A percentile compares a stretch with the other conserved stretches of the same genome.
These are phyloP conservation scores for Hypoxylon subgilvum DNA, from an alignment of 495 filamentous ascomycete species.

Conservation along the genomic window DNA sequence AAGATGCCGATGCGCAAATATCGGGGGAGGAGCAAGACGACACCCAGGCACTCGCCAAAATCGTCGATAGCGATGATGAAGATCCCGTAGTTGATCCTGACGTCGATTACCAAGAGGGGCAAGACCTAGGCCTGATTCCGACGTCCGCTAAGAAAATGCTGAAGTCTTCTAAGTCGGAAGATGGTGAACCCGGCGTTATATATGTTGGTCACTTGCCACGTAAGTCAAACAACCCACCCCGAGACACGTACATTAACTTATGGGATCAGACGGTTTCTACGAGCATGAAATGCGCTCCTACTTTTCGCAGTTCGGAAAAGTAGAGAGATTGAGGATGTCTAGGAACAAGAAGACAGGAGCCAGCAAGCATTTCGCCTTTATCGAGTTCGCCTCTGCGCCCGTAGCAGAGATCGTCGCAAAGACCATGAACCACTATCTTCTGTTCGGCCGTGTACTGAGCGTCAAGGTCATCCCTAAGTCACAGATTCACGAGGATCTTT, in stretches of 20 bases:
- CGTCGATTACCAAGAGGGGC: slow-evolving; percentile 53
- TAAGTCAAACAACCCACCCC: slow-evolving; percentile 7
- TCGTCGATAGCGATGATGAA: slow-evolving; percentile 82
- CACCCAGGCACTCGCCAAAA: slow-evolving; percentile 66
- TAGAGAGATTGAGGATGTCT: slow-evolving; percentile 79
- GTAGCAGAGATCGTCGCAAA: slow-evolving; percentile 88
- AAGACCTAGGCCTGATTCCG: slow-evolving; percentile 66
- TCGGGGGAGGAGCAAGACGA: slow-evolving; percentile 50
- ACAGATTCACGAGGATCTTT: slow-evolving; percentile 79
- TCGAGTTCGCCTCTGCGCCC: slow-evolving; percentile 79
- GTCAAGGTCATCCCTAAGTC: slow-evolving; percentile 77
- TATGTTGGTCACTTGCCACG: slow-evolving; percentile 88
- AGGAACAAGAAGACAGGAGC: slow-evolving; percentile 87
- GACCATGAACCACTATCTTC: slow-evolving; percentile 97
- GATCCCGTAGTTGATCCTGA: slow-evolving; percentile 60
- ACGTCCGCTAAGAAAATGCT: slow-evolving; percentile 68
- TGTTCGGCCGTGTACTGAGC: slow-evolving; percentile 90
- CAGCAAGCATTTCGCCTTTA: slow-evolving; percentile 89
- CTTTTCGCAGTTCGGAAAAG: slow-evolving; percentile 92
- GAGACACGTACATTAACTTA: slow-evolving; percentile 34
- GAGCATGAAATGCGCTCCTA: slow-evolving; percentile 93
- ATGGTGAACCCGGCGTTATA: slow-evolving; percentile 73
- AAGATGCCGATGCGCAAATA: slow-evolving; percentile 38
- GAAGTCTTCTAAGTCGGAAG: slow-evolving; percentile 52
- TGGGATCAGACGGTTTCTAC: slow-evolving; percentile 80